A percentile compares a stretch with the other conserved stretches of the same genome.
Evolutionary conservation across 2,329 filamentous ascomycete genomes (phyloP).

Genomic region (Epichloe glyceriae): DNA sequence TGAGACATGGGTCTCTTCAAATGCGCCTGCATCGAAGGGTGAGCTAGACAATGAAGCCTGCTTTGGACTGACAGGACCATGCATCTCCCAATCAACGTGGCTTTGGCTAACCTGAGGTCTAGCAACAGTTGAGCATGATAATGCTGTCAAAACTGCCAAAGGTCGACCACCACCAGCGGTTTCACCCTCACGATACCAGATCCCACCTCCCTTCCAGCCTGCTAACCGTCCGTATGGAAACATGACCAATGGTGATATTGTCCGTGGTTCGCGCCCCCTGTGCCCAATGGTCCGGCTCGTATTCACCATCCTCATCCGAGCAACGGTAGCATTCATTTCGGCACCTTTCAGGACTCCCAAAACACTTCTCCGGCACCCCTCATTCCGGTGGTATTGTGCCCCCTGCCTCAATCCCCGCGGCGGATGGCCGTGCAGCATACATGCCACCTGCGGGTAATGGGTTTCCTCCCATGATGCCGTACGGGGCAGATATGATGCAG

Average conservation of each 20-base stretch:
- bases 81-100: neutral
- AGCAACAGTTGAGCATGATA: constrained; percentile 8
- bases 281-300: constrained; percentile 21
- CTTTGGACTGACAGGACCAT: no score
- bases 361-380: constrained; percentile 44
- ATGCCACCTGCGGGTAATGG: constrained; percentile 21
- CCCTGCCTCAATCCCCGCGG: constrained; percentile 31
- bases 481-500: constrained; percentile 22
- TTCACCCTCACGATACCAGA: constrained; percentile 26
- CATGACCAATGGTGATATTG: constrained; percentile 20
- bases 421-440: constrained; percentile 21
- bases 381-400: constrained; percentile 33
- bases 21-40: constrained; percentile 3
- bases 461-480: constrained; percentile 25
- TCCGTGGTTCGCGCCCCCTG: constrained; percentile 18
- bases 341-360: constrained; percentile 40
- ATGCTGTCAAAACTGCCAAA: constrained; percentile 8
- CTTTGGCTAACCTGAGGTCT: constrained; percentile 2
- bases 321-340: constrained; percentile 44
- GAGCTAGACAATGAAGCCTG: neutral
- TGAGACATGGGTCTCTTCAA: constrained; percentile 2
- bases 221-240: constrained; percentile 17
- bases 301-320: constrained; percentile 41
- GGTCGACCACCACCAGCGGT: constrained; percentile 19
- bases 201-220: constrained; percentile 31